Evolutionary conservation across 768 basidiomycete genomes (phyloP).

Genomic region (Lentinula boryana): DNA sequence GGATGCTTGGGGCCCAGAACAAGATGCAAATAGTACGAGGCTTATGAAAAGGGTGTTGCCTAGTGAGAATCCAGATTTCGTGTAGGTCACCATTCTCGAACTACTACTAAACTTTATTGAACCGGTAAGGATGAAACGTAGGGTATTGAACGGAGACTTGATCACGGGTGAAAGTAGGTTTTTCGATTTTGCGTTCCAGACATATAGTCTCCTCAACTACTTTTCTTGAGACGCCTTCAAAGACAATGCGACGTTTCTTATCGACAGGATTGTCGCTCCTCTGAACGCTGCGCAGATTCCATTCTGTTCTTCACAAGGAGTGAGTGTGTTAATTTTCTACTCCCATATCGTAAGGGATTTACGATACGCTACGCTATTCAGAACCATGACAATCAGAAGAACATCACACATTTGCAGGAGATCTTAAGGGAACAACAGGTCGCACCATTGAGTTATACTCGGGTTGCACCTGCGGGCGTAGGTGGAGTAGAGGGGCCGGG

Average conservation of each 20-base stretch:
- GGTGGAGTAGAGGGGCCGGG: constrained; percentile 60
- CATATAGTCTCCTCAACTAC: neutral
- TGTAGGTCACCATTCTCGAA: constrained; percentile 33
- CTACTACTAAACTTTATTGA: neutral
- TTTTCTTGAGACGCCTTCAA: constrained; percentile 47
- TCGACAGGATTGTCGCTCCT: constrained; percentile 60
- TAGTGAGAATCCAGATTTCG: constrained; percentile 63
- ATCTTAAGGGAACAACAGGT: constrained; percentile 55
- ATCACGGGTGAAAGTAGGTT: constrained; percentile 62
- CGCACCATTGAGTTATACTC: constrained; percentile 59
- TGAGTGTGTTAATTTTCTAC: constrained; percentile 23
- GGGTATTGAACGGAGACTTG: constrained; percentile 68
- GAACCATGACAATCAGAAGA: constrained; percentile 72
- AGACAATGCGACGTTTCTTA: constrained; percentile 60
- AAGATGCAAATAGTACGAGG: constrained; percentile 56
- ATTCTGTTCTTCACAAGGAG: constrained; percentile 66
- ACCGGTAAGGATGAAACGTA: constrained; percentile 17
- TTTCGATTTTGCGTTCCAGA: constrained; percentile 7
- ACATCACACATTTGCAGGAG: constrained; percentile 67
- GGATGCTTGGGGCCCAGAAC: constrained; percentile 60
- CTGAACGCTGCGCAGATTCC: constrained; percentile 52
- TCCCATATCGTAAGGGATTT: neutral
- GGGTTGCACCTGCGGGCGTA: constrained; percentile 51
- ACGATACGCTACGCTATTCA: constrained; percentile 15
- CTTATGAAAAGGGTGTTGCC: constrained; percentile 53